Percentiles rank a stretch among this genome's conserved stretches.
These are phyloP conservation scores for Diplocarpon rosae DNA, from an alignment of 2,329 filamentous ascomycete genomes.

Conservation along the genomic window DNA sequence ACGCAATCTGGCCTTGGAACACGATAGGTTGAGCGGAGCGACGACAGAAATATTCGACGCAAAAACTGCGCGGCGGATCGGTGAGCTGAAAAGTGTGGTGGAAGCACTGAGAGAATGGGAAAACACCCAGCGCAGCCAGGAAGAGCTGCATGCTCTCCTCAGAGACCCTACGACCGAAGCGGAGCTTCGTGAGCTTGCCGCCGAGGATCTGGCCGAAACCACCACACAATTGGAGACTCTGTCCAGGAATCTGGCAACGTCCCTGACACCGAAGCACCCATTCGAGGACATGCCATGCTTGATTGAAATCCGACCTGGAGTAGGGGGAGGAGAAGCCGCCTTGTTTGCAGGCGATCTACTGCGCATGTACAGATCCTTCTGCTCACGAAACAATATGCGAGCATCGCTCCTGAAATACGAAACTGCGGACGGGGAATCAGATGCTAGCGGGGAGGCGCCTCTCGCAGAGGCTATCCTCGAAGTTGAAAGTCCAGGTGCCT, in stretches of 20 bases:
- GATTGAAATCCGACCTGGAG: slow-evolving; percentile 83
- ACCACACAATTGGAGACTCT: slow-evolving; percentile 49
- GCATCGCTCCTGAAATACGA: slow-evolving; percentile 71
- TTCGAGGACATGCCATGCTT: slow-evolving; percentile 86
- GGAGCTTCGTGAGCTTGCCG: slow-evolving; percentile 68
- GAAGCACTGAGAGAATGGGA: slow-evolving; percentile 49
- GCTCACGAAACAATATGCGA: slow-evolving; percentile 55
- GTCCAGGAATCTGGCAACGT: slow-evolving; percentile 57
- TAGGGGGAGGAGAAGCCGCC: slow-evolving; percentile 81
- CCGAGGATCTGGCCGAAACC: slow-evolving; percentile 69
- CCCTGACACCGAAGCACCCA: slow-evolving; percentile 77
- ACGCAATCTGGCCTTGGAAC: slow-evolving; percentile 44
- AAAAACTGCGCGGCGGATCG: slow-evolving; percentile 45
- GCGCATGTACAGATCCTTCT: slow-evolving; percentile 81
- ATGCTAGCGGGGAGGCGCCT: slow-evolving; percentile 50
- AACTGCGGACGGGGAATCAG: slow-evolving; percentile 51
- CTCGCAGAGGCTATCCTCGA: slow-evolving; percentile 84
- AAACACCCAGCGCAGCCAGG: slow-evolving; percentile 38
- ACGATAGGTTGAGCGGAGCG: slow-evolving; percentile 40
- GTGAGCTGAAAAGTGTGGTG: slow-evolving; percentile 49
- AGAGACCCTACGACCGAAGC: slow-evolving; percentile 35
- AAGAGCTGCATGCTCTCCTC: slow-evolving; percentile 42
- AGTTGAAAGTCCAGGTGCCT: slow-evolving; percentile 64
- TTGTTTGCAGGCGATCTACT: slow-evolving; percentile 82
- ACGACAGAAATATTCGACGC: slow-evolving; percentile 45